These are phyloP conservation scores for Penicillium janthinellum DNA, from an alignment of 2,329 filamentous ascomycete genomes.

Conservation along the genomic window DNA sequence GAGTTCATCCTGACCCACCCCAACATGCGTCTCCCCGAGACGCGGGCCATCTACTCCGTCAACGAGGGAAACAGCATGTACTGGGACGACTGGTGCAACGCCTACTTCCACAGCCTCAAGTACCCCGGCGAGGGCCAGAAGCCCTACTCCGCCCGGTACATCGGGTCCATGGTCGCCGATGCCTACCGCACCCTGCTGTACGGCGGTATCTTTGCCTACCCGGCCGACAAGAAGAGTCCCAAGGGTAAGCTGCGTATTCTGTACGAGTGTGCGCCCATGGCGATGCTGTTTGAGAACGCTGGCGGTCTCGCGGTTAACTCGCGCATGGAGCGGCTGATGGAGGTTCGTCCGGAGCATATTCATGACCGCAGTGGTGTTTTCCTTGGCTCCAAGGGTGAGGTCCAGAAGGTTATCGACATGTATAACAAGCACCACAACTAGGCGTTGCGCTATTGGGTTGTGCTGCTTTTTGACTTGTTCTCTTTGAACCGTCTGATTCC, in stretches of 20 bases:
- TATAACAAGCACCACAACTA: constrained; percentile 58
- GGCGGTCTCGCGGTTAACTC: constrained; percentile 91
- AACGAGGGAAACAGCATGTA: constrained; percentile 98
- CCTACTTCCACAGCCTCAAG: constrained; percentile 90
- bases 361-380: constrained; percentile 96
- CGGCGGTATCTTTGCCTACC: constrained; percentile 96
- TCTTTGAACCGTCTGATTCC: not conserved
- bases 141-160: constrained; percentile 93
- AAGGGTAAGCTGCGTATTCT: constrained; percentile 97
- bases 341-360: constrained; percentile 85
- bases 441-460: not conserved
- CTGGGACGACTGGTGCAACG: constrained; percentile 85
- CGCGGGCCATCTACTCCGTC: constrained; percentile 89
- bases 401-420: constrained; percentile 89
- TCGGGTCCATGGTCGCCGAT: constrained; percentile 97
- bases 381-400: constrained; percentile 89
- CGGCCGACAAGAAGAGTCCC: constrained; percentile 94
- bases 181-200: constrained; percentile 95
- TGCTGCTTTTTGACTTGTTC: not conserved
- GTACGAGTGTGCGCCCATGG: constrained; percentile 99
- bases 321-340: constrained; percentile 87
- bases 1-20: constrained; percentile 99
- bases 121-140: constrained; percentile 70
- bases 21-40: constrained; percentile 81
- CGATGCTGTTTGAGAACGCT: constrained; percentile 97